Conservation (phyloP, 2,329 filamentous ascomycete species). For the Zymoseptoria brevis region DNA sequence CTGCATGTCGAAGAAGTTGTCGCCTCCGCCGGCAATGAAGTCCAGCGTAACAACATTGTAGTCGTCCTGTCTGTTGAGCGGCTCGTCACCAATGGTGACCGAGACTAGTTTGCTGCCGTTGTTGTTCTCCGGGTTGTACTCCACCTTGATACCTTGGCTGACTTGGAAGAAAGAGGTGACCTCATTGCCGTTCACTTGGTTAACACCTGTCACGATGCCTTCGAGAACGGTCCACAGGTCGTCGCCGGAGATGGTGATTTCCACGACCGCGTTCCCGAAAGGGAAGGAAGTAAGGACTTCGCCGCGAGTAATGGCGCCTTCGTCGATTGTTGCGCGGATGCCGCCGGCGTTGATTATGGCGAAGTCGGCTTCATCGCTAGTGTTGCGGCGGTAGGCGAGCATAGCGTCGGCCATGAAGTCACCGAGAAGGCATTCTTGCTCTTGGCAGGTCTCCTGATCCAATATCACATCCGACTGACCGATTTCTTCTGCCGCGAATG, state of each 20-base stretch:
- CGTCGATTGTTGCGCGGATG: constrained; percentile 55
- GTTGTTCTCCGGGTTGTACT: constrained; percentile 48
- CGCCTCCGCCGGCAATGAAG: constrained; percentile 55
- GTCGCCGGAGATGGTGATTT: constrained; percentile 47
- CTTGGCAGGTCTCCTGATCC: constrained; percentile 52
- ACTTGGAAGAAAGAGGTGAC: constrained; percentile 56
- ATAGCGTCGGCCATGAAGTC: constrained; percentile 47
- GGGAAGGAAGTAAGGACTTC: constrained; percentile 58
- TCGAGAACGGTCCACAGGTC: constrained; percentile 52
- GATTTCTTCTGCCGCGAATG: constrained; percentile 50
- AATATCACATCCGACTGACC: constrained; percentile 49
- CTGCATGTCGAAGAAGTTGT: constrained; percentile 47
- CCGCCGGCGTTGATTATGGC: constrained; percentile 58
- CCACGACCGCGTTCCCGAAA: constrained; percentile 57
- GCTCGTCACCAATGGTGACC: constrained; percentile 43
- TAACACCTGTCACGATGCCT: constrained; percentile 49
- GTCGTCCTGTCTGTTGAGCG: constrained; percentile 39
- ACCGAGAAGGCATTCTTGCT: constrained; percentile 47
- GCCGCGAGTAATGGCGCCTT: constrained; percentile 54
- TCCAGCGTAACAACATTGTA: constrained; percentile 57
- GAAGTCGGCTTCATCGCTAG: constrained; percentile 43
- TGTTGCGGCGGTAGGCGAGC: constrained; percentile 50
- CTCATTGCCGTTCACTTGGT: constrained; percentile 45
- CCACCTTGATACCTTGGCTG: constrained; percentile 48
- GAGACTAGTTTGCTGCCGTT: constrained; percentile 46